Evolutionary conservation across 2,329 filamentous ascomycete genomes (phyloP), one percentile per base, ranked within the genome.

Genomic region (Elsinoe australis): DNA sequence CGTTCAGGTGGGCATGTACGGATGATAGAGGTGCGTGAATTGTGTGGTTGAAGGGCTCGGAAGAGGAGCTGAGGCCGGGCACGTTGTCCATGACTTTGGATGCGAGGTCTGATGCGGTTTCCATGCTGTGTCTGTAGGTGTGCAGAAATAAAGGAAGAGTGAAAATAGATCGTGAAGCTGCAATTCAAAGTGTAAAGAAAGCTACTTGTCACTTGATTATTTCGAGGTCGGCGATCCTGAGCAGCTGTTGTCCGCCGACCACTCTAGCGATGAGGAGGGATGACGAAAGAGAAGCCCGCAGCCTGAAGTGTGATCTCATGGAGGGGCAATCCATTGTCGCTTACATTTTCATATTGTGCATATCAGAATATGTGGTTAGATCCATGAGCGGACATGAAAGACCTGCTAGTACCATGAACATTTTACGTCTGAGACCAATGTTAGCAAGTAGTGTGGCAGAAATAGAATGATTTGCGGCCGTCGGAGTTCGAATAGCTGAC

Each of bases 1-100:
- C 87, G 58, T 92, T 89, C 1, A 94, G 72, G 60, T 90, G 85
- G 1, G 85, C 86, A 64, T 44, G 39, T 2, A 44, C 39, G 2
- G 39, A 44, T 5, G 39, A 44, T 10, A 44, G 39, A n/a, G 39
- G 39, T n/a, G 39, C 24, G 10, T 44, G 39, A 8, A 32, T 44
- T 2, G 39, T 44, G 17, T 44, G 24, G 22, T 5, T 15, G 17
- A 44, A 44, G 10, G 39, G 26, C 17, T 44, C 32, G 17, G 24
- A 28, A 6, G 39, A 44, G 4, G 39, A 26, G 5, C 28, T 24
- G 21, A 44, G 39, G 26, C 29, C 12, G 26, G 26, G 26, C 12
- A 29, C 26, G 26, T 29, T 7, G 26, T 29, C 26, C 26, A 29
- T 29, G 6, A 12, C 12, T 29, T 29, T 29, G 26, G 12, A 12